Conservation (phyloP, 345 rosid genomes). For the Euphorbia lathyris region DNA sequence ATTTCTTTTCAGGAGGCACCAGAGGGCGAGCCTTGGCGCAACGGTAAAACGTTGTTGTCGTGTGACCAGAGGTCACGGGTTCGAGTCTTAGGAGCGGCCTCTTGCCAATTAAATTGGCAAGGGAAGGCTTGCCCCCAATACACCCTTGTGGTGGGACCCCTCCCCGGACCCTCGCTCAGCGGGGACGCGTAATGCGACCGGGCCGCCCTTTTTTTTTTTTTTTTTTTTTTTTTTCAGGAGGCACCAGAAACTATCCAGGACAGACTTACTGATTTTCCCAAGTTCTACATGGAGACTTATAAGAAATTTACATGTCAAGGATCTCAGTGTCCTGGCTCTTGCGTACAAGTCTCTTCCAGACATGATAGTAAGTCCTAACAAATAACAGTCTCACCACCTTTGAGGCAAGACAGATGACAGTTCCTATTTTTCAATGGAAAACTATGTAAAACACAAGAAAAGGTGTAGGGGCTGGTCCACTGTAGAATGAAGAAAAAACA, state of each 20-base stretch:
- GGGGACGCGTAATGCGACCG: no score
- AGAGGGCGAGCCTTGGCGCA: no score
- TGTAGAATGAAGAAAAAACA: background rate
- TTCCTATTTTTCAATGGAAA: background rate
- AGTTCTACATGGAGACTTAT: constrained; percentile 71
- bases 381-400: background rate
- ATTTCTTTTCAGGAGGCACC: constrained; percentile 82
- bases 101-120: no score
- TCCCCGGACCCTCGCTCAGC: no score
- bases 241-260: constrained; percentile 99
- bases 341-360: constrained; percentile 93
- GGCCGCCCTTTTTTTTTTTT: no score
- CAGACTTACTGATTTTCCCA: constrained; percentile 71
- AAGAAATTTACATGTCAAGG: constrained; percentile 96
- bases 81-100: no score
- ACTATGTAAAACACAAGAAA: background rate
- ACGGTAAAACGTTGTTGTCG: no score
- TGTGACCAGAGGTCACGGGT: no score
- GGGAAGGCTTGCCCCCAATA: no score
- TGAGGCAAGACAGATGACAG: constrained; percentile 20
- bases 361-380: constrained; percentile 65
- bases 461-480: background rate
- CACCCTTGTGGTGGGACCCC: no score
- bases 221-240: constrained; percentile 59
- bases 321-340: constrained; percentile 94